phyloP scores from a whole-genome alignment of 306 rosid genomes.

The Sesbania bispinosa region DNA sequence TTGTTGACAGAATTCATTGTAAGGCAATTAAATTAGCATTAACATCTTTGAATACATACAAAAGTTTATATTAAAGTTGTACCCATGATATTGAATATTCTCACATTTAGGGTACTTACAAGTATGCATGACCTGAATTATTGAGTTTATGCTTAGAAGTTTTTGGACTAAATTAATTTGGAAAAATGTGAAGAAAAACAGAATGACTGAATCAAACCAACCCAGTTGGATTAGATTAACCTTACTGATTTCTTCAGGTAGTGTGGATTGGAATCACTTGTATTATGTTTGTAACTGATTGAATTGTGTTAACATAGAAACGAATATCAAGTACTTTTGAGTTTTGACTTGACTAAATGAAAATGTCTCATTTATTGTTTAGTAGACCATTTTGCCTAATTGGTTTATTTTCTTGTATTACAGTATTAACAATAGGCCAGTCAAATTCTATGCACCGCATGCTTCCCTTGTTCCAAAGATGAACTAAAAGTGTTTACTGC shows the following conservation, averaged over 20 bases:
- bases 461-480: slow-evolving; percentile 28
- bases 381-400: slow-evolving; percentile 11
- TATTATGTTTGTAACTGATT: background rate
- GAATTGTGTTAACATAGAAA: slow-evolving; percentile 2
- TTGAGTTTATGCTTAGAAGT: background rate
- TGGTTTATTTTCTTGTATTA: slow-evolving; percentile 18
- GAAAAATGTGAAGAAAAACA: background rate
- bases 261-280: background rate
- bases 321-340: background rate
- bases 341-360: slow-evolving; percentile 3
- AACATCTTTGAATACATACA: background rate
- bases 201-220: background rate
- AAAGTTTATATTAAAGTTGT: background rate
- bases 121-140: background rate
- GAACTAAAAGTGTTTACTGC: slow-evolving; percentile 13
- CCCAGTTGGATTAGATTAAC: slow-evolving; percentile 12
- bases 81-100: background rate
- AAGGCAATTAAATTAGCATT: background rate
- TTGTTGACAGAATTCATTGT: background rate
- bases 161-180: background rate
- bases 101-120: background rate
- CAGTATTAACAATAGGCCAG: slow-evolving; percentile 32
- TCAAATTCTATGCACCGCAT: slow-evolving; percentile 12
- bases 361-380: slow-evolving; percentile 7
- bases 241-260: background rate